Base-by-base conservation (phyloP, 352 stramenopile species). In the Phytophthora pinifolia region DNA sequence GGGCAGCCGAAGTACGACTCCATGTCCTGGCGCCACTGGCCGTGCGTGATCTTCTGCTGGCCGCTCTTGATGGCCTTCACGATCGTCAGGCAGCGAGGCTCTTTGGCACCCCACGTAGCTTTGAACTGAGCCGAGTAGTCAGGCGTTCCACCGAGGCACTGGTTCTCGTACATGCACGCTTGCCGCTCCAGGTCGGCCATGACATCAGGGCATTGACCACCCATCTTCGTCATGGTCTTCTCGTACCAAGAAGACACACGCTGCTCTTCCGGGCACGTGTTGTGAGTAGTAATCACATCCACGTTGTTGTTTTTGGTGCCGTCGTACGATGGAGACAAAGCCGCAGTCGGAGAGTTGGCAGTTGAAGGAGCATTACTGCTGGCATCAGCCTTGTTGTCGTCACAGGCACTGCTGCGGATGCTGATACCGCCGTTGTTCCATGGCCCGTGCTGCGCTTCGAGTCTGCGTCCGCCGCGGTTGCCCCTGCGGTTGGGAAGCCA, bases 161-260 rank as follows among this genome's bases (percentile, higher is more conserved):
- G 59, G 22, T 80, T 57, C 39, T 84, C 59, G 37, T 76, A 77
- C 68, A 83, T 67, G 31, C 75, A 81, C 42, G 64, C 27, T 61
- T 84, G 79, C 43, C 65, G 66, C 53, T 86, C 76, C 18, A 86
- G 59, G 42, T 86, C 73, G 4, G 59, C 70, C 31, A 70, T 74
- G 31, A 54, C 57, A 10, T 73, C 56, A 22, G 62, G 31, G n/a
- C 57, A 61, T 22, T 70, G 37, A 2, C 67, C 70, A 17, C 72
- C 70, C 51, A 79, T 67, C 2, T 47, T 43, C 37, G 59, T 14
- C 43, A 62, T 49, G 2, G 67, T 74, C 35, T 65, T 56, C 9
- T 77, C 45, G 43, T 83, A 83, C 70, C 70, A 83, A 13, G 56
- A 53, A 2, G 64, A 56, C 3, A 83, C 68, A 6, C 46, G 45